Percentiles rank a stretch among this genome's conserved stretches.
These are phyloP conservation scores for Silene uniflora DNA, from an alignment of 148 eudicot genomes.

Conservation along the genomic window DNA sequence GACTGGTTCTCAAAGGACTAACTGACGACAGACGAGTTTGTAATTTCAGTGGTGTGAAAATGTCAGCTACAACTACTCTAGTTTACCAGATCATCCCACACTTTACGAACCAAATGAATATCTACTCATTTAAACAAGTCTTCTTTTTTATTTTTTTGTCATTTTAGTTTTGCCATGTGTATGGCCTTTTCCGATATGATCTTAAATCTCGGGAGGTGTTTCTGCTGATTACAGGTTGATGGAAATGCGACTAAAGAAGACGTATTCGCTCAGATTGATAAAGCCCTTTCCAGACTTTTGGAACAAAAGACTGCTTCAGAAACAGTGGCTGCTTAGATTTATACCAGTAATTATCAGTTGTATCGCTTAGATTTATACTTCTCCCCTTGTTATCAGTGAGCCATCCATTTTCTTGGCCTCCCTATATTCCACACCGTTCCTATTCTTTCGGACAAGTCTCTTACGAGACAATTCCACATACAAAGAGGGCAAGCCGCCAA, in stretches of 20 bases:
- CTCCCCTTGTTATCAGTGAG: not conserved
- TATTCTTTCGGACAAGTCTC: slow-evolving; percentile 19
- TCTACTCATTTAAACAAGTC: not conserved
- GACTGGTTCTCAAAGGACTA: not conserved
- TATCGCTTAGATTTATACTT: not conserved
- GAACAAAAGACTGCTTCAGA: slow-evolving; percentile 36
- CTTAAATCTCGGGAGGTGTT: slow-evolving; percentile 5
- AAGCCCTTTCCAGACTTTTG: slow-evolving; percentile 43
- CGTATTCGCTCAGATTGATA: slow-evolving; percentile 74
- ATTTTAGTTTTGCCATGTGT: not conserved
- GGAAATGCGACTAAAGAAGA: slow-evolving; percentile 63
- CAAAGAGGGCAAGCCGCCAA: too few species aligned
- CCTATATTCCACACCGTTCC: not conserved
- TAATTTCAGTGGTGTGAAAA: not conserved
- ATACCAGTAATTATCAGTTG: not conserved
- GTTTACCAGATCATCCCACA: not conserved
- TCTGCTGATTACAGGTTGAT: slow-evolving; percentile 51
- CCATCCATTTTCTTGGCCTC: not conserved
- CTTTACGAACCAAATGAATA: not conserved
- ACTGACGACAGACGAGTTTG: not conserved
- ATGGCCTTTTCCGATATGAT: not conserved
- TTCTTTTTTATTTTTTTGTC: not conserved
- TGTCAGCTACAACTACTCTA: not conserved
- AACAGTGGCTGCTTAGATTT: slow-evolving; percentile 39
- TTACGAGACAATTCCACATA: not conserved